Percentiles rank a stretch among this genome's conserved stretches.
These are phyloP conservation scores for Syzygium aromaticum DNA, from an alignment of 345 rosid genomes.

Conservation along the genomic window DNA sequence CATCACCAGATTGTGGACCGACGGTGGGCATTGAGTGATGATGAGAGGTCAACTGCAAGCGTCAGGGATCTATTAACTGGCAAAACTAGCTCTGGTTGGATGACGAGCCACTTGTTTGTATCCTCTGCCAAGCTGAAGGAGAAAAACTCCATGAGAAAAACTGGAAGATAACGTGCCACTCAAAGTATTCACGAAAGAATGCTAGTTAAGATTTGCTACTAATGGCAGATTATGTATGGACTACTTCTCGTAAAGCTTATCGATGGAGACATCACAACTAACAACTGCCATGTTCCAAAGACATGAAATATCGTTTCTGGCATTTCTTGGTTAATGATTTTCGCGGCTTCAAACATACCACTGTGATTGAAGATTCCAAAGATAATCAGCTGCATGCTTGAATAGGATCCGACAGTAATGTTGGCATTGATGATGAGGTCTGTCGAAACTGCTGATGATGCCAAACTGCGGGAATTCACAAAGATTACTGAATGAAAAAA, in stretches of 20 bases:
- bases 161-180: not conserved
- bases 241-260: not conserved
- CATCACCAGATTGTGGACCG: constrained; percentile 86
- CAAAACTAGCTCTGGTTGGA: not conserved
- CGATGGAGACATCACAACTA: not conserved
- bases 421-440: not conserved
- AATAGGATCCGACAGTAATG: not conserved
- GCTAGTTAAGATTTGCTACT: not conserved
- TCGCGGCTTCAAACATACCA: not conserved
- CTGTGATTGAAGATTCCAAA: not conserved
- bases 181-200: not conserved
- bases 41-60: not conserved
- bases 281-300: not conserved
- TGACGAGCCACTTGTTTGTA: not conserved
- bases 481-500: not conserved
- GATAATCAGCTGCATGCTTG: not conserved
- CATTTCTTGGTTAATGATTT: not conserved
- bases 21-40: constrained; percentile 45
- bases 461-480: not conserved
- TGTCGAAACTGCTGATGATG: not conserved
- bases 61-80: not conserved
- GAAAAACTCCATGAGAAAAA: not conserved
- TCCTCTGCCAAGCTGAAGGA: not conserved
- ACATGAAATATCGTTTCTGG: not conserved
- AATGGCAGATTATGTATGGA: not conserved